Evolutionary conservation across 2,329 filamentous ascomycete genomes (phyloP), one percentile per base, ranked within the genome.

Genomic region (Sporothrix schenckii): DNA sequence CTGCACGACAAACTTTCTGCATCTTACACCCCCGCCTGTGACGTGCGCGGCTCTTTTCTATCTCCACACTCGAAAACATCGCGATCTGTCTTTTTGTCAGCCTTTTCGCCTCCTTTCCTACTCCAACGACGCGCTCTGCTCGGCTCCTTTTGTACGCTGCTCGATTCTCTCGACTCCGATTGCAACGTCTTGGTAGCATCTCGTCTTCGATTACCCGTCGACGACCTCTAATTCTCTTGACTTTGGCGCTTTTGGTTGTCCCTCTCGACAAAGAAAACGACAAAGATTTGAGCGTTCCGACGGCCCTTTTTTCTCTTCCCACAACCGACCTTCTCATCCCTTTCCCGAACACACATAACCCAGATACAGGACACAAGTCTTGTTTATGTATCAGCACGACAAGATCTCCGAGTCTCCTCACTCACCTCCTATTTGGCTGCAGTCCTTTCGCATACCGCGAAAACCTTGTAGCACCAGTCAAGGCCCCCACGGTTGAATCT

Each of bases 331-430:
- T 61, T 24, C 19, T 52, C 24, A 39, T 58, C 60, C 41, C 21
- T 50, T 41, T 30, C 39, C 47, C 34, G 53, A 63, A 69, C 39
- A 27, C 54, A 72, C 71, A 67, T 69, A 71, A 54, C n/a, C n/a
- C 65, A 49, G 61, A 76, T 75, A 79, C 80, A 79, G 76, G 74
- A 78, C 76, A 79, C 77, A 80, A 79, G 81, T 84, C 85, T 74
- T 91, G 93, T 97, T 92, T 96, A 97, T 97, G 93, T 97, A 97
- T 97, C 93, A 93, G 92, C 91, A 92, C 92, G 91, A 91, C 89
- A 81, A 86, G 80, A 88, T 88, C 89, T 89, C 92, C 91, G 89
- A 93, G 90, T 93, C 92, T 89, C 92, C 90, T 92, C 91, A 94
- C 90, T 89, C 91, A 85, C 90, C 90, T 88, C 92, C 92, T 87